These are phyloP conservation scores for Physcomitrium patens DNA, from an alignment of 225 moss, liverwort and hornwort genomes.

Conservation along the genomic window DNA sequence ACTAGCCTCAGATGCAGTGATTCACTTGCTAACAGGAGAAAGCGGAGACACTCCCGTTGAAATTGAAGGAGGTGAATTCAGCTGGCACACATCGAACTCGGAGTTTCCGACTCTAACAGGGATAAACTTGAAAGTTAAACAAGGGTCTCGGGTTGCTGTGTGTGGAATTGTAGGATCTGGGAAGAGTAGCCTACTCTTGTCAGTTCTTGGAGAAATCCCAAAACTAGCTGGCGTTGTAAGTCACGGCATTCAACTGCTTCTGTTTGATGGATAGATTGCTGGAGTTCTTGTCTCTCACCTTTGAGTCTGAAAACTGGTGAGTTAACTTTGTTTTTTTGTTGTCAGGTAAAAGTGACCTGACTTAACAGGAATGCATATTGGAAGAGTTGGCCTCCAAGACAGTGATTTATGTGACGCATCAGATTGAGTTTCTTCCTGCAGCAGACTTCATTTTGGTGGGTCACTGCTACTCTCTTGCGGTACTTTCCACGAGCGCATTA, in stretches of 20 bases:
- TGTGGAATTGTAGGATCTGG: slow-evolving; percentile 74
- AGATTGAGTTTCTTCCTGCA: slow-evolving; percentile 69
- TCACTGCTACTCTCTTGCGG: no score
- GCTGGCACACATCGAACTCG: no score
- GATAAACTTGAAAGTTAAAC: slow-evolving; percentile 39
- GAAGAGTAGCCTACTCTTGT: slow-evolving; percentile 65
- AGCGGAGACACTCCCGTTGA: neutral
- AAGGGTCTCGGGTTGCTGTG: slow-evolving; percentile 57
- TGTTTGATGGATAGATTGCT: no score
- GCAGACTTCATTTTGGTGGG: slow-evolving; percentile 64
- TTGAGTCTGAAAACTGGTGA: no score
- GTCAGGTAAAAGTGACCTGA: slow-evolving; percentile 70
- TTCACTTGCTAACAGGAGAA: neutral
- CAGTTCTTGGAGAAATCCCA: slow-evolving; percentile 67
- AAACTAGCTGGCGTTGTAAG: slow-evolving; percentile 56
- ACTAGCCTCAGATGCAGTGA: slow-evolving; percentile 47
- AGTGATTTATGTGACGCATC: slow-evolving; percentile 69
- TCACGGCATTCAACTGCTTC: no score
- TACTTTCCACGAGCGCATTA: neutral
- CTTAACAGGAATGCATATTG: slow-evolving; percentile 56
- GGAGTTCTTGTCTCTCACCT: no score
- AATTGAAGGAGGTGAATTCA: neutral
- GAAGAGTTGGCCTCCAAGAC: slow-evolving; percentile 59
- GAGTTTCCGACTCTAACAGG: slow-evolving; percentile 11
- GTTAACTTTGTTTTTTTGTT: no score